Evolutionary conservation across 139 green algal species (phyloP), one percentile per base, ranked within the genome.

Genomic region (Spirogloea muscicola): DNA sequence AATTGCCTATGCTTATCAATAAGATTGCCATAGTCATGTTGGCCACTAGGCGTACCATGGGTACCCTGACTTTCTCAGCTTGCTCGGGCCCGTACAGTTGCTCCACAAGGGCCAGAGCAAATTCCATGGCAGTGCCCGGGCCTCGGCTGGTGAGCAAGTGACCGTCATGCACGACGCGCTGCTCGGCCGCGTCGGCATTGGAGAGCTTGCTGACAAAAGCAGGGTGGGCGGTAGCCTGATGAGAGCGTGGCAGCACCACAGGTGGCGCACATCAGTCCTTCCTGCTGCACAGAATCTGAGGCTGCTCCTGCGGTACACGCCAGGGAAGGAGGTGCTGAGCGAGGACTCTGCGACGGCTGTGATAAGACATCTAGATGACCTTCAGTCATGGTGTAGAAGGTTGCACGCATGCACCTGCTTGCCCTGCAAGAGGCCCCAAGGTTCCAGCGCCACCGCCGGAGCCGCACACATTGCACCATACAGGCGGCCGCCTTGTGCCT

Each of bases 81-180:
- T 93, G 95, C 25, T 96, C 89, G 29, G 85, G 68, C 0, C 91
- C 91, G 66, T 89, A 97, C 69, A 99, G 81, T 68, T 88, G 68
- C 84, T 91, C 84, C 18, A 99, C 93, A 3, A 97, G 86, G 1
- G 68, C 64, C 51, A 99, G 84, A 9, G 92, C 87, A 88, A 96
- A 98, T 79, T 98, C 93, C 67, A 98, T 91, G 0, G 94, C 86
- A 0, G 94, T 97, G 0, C 91, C 92, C 1, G 93, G 92, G 2
- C 91, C 92, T 18, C 88, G 76, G 67, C 81, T 91, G 44, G 94
- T 99, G 37, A 86, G 89, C 3, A 96, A 67, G 13, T 77, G 85
- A 27, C 90, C 90, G 67, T 96, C 90, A 25, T 91, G 86, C 43
- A 97, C 93, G 33, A 99, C 94, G 0, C 93, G 84, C 38, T 89